Evolutionary conservation across 495 filamentous ascomycete species (phyloP).

Genomic region (Penicillium cosmopolitanum): DNA sequence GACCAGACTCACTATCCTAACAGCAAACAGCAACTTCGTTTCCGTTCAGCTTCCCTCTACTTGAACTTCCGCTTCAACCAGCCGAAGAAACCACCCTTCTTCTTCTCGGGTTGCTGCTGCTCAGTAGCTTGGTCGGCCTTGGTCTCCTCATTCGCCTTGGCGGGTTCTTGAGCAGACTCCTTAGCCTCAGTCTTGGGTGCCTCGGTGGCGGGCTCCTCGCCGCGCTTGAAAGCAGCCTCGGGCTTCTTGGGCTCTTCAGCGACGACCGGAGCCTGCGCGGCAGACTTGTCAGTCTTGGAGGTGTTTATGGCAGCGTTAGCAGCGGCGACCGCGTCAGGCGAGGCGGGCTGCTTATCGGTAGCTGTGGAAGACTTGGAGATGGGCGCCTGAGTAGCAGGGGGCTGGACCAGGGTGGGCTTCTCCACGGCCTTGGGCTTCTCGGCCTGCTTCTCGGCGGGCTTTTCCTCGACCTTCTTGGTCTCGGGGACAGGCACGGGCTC

Average conservation of each 20-base stretch:
- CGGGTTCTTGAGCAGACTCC: slow-evolving; percentile 7
- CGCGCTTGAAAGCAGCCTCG: slow-evolving; percentile 30
- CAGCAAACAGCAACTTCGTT: slow-evolving; percentile 4
- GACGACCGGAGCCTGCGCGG: slow-evolving; percentile 13
- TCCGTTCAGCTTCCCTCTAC: slow-evolving; percentile 1
- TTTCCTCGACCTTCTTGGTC: slow-evolving; percentile 36
- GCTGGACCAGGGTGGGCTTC: background rate
- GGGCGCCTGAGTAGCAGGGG: slow-evolving; percentile 2
- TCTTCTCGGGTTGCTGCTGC: slow-evolving; percentile 25
- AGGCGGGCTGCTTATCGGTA: slow-evolving; percentile 13
- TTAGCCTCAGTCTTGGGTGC: slow-evolving; percentile 43
- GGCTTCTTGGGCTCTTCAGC: slow-evolving; percentile 27
- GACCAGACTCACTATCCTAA: slow-evolving; percentile 1
- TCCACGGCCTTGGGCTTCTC: slow-evolving; percentile 65
- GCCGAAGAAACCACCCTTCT: slow-evolving; percentile 36
- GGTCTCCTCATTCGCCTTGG: slow-evolving; percentile 11
- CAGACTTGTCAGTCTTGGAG: slow-evolving; percentile 28
- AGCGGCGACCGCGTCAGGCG: slow-evolving; percentile 31
- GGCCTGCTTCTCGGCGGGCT: slow-evolving; percentile 31
- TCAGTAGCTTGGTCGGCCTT: slow-evolving; percentile 22
- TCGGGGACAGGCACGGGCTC: slow-evolving; percentile 24
- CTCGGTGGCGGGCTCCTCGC: slow-evolving; percentile 41
- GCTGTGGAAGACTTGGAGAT: slow-evolving; percentile 12
- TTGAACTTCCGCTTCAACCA: slow-evolving; percentile 39
- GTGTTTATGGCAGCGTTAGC: slow-evolving; percentile 31